Evolutionary conservation across 345 rosid genomes (phyloP).

Genomic region (Brassica napus): Da-Ae NC_063442.1:3562501-3563000

Average conservation of each 20-base stretch:
- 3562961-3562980: slow-evolving; percentile 43
- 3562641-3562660: slow-evolving; percentile 77
- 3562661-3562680: slow-evolving; percentile 28
- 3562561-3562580: neutral
- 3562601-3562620: slow-evolving; percentile 52
- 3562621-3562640: slow-evolving; percentile 63
- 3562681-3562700: slow-evolving; percentile 25
- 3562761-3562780: slow-evolving; percentile 62
- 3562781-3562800: slow-evolving; percentile 54
- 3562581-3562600: slow-evolving; percentile 25
- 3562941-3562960: slow-evolving; percentile 62
- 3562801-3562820: slow-evolving; percentile 72
- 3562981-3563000: slow-evolving; percentile 56
- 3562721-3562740: slow-evolving; percentile 79
- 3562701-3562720: slow-evolving; percentile 49
- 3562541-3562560: slow-evolving; percentile 13
- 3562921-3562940: slow-evolving; percentile 77
- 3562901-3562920: slow-evolving; percentile 58
- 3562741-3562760: slow-evolving; percentile 75
- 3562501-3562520: slow-evolving; percentile 28
- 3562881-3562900: slow-evolving; percentile 76
- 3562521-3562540: slow-evolving; percentile 23
- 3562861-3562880: slow-evolving; percentile 77
- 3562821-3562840: slow-evolving; percentile 81
- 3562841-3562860: slow-evolving; percentile 77